These are phyloP conservation scores for Trichoderma breve DNA, from an alignment of 2,329 filamentous ascomycete species.

Conservation along the genomic window DNA sequence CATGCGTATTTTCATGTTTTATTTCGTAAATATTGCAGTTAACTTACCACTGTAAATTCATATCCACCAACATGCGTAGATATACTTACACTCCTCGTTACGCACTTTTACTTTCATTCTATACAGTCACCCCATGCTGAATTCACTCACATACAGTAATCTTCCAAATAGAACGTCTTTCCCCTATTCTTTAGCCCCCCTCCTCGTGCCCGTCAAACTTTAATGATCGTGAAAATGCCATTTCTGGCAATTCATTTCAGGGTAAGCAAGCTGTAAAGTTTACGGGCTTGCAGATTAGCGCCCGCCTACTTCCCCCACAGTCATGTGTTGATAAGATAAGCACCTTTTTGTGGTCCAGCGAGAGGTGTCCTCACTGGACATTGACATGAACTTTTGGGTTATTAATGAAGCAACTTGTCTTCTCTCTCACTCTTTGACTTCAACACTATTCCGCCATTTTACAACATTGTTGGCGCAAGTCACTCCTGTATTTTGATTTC, in stretches of 20 bases:
- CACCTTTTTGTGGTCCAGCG: not conserved
- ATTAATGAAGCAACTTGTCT: not conserved
- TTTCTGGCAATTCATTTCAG: not conserved
- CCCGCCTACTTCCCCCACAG: slow-evolving; percentile 21
- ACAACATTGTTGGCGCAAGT: not conserved
- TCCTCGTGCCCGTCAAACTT: not conserved
- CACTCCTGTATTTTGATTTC: not conserved
- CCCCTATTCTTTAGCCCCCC: not conserved
- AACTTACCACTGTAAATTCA: not conserved
- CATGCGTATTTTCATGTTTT: not conserved
- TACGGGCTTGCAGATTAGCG: not conserved
- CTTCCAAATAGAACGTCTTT: not conserved
- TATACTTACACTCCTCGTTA: no score
- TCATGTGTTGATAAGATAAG: slow-evolving; percentile 43
- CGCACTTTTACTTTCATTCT: not conserved
- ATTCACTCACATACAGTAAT: not conserved
- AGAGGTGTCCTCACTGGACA: slow-evolving; percentile 21
- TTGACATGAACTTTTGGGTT: not conserved
- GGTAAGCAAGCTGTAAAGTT: slow-evolving; percentile 2
- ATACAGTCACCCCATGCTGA: not conserved
- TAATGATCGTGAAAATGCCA: not conserved
- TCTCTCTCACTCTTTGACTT: not conserved
- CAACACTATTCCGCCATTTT: not conserved
- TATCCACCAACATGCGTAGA: not conserved
- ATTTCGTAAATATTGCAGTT: not conserved